Evolutionary conservation across 768 basidiomycete genomes (phyloP).

Genomic region (Pleurotus eryngii): DNA sequence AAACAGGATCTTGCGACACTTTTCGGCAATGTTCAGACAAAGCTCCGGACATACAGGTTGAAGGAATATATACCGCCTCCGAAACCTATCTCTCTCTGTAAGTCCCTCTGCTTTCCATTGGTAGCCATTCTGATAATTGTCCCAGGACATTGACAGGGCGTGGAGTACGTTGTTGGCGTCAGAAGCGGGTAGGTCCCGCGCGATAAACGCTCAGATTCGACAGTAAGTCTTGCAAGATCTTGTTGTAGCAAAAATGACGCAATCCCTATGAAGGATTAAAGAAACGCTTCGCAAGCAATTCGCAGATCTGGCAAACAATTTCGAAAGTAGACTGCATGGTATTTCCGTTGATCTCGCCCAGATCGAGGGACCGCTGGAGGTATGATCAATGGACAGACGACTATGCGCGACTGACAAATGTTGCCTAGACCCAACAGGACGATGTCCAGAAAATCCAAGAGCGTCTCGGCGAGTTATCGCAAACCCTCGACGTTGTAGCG

Average conservation of each 20-base stretch:
- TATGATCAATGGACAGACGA: slow-evolving; percentile 25
- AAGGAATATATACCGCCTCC: slow-evolving; percentile 77
- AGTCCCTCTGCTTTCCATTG: background rate
- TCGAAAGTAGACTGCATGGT: slow-evolving; percentile 61
- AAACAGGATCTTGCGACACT: slow-evolving; percentile 84
- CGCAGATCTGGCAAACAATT: slow-evolving; percentile 73
- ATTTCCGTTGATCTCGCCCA: slow-evolving; percentile 72
- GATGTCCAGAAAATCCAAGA: slow-evolving; percentile 62
- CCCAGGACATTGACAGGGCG: slow-evolving; percentile 62
- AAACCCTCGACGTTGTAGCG: slow-evolving; percentile 51
- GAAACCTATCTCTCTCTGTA: slow-evolving; percentile 60
- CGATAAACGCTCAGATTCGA: slow-evolving; percentile 88
- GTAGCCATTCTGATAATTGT: background rate
- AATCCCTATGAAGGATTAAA: slow-evolving; percentile 58
- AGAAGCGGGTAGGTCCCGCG: slow-evolving; percentile 74
- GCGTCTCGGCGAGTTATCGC: slow-evolving; percentile 62
- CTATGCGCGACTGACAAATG: background rate
- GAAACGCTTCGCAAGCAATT: slow-evolving; percentile 74
- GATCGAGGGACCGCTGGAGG: slow-evolving; percentile 77
- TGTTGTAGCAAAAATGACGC: background rate
- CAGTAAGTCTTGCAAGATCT: slow-evolving; percentile 42
- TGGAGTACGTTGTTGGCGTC: slow-evolving; percentile 73
- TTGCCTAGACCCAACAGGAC: slow-evolving; percentile 65
- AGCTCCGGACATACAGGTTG: slow-evolving; percentile 86
- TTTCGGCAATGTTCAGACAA: slow-evolving; percentile 92